These are phyloP conservation scores for Epichloe festucae DNA, from an alignment of 2,329 filamentous ascomycete genomes.

Conservation along the genomic window DNA sequence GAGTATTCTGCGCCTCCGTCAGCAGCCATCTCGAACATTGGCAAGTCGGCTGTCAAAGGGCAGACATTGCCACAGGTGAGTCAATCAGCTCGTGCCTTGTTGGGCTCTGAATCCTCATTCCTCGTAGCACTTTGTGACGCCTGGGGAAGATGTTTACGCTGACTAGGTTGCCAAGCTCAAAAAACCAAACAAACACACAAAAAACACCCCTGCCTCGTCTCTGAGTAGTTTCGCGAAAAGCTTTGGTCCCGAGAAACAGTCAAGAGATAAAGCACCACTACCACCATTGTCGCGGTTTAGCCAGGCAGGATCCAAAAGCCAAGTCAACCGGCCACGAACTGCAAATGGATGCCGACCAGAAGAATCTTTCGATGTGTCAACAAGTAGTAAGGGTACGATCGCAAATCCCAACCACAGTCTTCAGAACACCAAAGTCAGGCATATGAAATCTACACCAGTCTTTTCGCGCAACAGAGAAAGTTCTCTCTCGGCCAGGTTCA, in stretches of 20 bases:
- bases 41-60: conserved; percentile 28
- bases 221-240: conserved; percentile 43
- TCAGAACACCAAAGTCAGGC: conserved; percentile 13
- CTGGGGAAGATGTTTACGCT: neutral
- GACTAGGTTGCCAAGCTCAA: conserved; percentile 17
- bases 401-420: conserved; percentile 6
- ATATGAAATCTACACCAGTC: conserved; percentile 15
- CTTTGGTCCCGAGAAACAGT: conserved; percentile 39
- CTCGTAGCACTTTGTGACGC: neutral
- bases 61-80: conserved; percentile 25
- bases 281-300: conserved; percentile 37
- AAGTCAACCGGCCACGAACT: conserved; percentile 24
- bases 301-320: conserved; percentile 30
- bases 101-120: neutral
- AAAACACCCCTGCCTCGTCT: conserved; percentile 13
- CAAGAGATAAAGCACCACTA: conserved; percentile 36
- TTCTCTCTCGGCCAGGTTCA: conserved; percentile 28
- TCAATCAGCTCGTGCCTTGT: neutral
- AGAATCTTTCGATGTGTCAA: conserved; percentile 23
- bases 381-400: conserved; percentile 24
- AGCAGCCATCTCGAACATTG: conserved; percentile 20
- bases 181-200: conserved; percentile 26
- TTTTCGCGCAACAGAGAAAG: conserved; percentile 26
- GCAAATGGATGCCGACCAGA: conserved; percentile 28
- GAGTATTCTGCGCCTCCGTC: conserved; percentile 31